A percentile compares a stretch with the other conserved stretches of the same genome.
These are phyloP conservation scores for Vaccinium myrtillus DNA, from an alignment of 148 eudicot species.

Conservation along the genomic window DNA sequence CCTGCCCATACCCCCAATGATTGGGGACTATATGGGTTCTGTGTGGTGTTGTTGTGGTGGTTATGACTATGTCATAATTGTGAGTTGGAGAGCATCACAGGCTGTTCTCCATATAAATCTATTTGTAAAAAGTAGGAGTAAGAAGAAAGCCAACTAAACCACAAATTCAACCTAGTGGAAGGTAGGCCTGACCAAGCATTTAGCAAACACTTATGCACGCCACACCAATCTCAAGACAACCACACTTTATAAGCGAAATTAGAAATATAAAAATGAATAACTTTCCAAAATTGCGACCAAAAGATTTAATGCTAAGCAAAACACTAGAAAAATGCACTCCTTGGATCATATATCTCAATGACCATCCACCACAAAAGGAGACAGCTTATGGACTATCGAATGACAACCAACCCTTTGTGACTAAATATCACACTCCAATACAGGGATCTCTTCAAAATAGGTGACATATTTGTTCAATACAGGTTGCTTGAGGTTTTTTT, in stretches of 20 bases:
- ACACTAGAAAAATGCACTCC: slow-evolving; percentile 3
- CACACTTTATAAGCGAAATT: neutral
- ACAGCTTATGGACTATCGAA: neutral
- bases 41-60: no score
- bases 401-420: neutral
- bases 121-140: neutral
- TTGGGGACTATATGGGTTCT: no score
- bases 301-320: neutral
- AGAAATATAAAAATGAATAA: neutral
- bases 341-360: neutral
- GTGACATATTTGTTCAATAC: neutral
- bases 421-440: neutral
- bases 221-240: neutral
- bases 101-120: neutral
- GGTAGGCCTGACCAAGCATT: neutral
- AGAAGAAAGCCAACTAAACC: neutral
- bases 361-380: neutral
- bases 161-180: neutral
- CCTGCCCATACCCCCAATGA: no score
- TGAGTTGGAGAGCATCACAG: neutral
- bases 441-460: neutral
- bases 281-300: neutral
- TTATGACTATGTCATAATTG: neutral
- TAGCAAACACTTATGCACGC: neutral
- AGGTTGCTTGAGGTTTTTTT: neutral